Evolutionary conservation across 768 basidiomycete genomes (phyloP), one percentile per base, ranked within the genome.

Genomic region (Amanita rimosa): DNA sequence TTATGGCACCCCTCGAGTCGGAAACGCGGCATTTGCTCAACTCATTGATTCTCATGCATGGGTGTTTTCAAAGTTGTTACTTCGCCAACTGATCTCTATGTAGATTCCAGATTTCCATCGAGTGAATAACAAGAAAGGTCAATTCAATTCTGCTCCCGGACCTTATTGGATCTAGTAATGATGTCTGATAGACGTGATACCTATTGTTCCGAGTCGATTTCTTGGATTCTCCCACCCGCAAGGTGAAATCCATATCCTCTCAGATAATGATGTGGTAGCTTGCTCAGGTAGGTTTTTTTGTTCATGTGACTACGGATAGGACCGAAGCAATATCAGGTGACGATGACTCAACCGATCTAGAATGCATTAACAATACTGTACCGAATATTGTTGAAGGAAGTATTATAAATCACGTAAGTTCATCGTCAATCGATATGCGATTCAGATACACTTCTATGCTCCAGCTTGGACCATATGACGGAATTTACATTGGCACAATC

Each of bases 231-330:
- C 61, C 34, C 76, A 78, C 45, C 71, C 73, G 1, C 61, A 68
- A n/a, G 76, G 76, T 16, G 78, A 81, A 56, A 59, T 78, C 11
- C 76, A 79, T 52, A 74, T 81, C 38, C 46, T 76, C 46, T 60
- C 67, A 13, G 59, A 64, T 2, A 67, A 61, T 4, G 59, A 60
- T 35, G 67, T 63, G 38, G 62, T 67, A 14, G 56, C 64, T 29
- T 72, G 70, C 50, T 57, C 68, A 31, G 69, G 69, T 65, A 40
- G 29, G 57, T 55, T 24, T 17, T 16, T 41, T 29, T 45, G 6
- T 17, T 17, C 34, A 17, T 37, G 34, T 27, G 11, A 27, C 13
- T 9, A 26, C 4, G 16, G 21, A 16, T 1, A 21, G 34, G 19
- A 9, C 26, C 21, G n/a, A 27, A 34, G 39, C 27, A 21, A 36